Base-by-base conservation (phyloP, 73 alveolate genomes). In the Paramecium bursaria region DNA sequence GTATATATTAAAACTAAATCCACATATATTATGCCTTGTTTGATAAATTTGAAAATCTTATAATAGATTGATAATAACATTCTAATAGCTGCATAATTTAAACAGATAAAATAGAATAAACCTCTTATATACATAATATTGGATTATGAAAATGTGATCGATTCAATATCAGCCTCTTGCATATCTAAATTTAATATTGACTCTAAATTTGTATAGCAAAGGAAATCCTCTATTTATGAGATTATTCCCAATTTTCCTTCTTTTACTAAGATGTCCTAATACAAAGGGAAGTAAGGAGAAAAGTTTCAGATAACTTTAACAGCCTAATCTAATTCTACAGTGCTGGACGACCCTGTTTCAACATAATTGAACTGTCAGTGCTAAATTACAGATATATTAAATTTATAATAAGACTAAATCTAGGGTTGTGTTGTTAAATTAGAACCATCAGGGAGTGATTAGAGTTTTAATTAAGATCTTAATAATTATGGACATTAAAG, bases 141-240 rank as follows among this genome's bases (percentile, higher is more conserved):
- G 13, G 76, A 57, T 57, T 23, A 48, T 2, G 76, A 57, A 14
- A 50, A 57, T 19, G 7, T 57, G 13, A 29, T 57, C 3, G 76
- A 57, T 29, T 57, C 76, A 11, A 57, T 57, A 57, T 57, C 76
- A 57, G 76, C 76, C 13, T 57, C 76, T 2, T 57, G 76, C 19
- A 57, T 57, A 2, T 27, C 76, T 29, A 19, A 30, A n/a, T 57
- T 57, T 27, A 57, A 30, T 26, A 57, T 57, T 2, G 76, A 57
- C 22, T 57, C 27, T 14, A 57, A 57, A 29, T 30, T 27, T 9
- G 15, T 57, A 23, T 57, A 48, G 19, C 76, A 57, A 15, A 57
- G 33, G 33, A 57, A 57, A 22, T 27, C 33, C 3, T 57, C 76
- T 5, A 19, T 57, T 15, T 1, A 10, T 3, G 76, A 57, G 5